These are phyloP conservation scores for Colletotrichum sp. DNA, from an alignment of 2,329 filamentous ascomycete species.

Conservation along the genomic window DNA sequence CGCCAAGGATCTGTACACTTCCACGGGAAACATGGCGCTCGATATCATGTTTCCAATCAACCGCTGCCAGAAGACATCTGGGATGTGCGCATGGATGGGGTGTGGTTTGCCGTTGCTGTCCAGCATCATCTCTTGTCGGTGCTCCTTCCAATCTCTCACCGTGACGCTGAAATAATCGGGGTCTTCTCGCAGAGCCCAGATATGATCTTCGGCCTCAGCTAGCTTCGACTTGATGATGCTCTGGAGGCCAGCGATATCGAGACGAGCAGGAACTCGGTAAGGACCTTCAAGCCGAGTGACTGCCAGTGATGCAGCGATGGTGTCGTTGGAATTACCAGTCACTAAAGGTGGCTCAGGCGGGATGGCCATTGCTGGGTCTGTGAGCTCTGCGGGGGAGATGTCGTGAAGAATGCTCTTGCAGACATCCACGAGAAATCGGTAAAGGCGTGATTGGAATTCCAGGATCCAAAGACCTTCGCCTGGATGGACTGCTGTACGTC, in stretches of 20 bases:
- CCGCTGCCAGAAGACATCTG: constrained; percentile 40
- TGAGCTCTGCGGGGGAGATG: constrained; percentile 36
- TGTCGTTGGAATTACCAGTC: constrained; percentile 27
- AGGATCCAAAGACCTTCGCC: constrained; percentile 55
- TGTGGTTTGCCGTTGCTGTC: constrained; percentile 39
- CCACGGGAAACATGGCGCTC: constrained; percentile 25
- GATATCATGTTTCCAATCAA: constrained; percentile 38
- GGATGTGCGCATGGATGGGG: constrained; percentile 21
- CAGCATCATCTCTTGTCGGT: constrained; percentile 48
- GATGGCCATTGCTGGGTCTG: constrained; percentile 32
- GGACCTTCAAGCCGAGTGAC: constrained; percentile 53
- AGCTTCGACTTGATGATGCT: constrained; percentile 46
- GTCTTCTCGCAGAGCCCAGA: constrained; percentile 63
- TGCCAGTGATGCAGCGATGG: constrained; percentile 41
- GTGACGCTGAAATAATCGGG: constrained; percentile 58
- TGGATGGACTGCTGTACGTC: constrained; percentile 32
- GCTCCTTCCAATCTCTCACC: constrained; percentile 48
- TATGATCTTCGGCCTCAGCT: constrained; percentile 54
- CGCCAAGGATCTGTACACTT: not conserved
- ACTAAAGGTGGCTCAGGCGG: constrained; percentile 41
- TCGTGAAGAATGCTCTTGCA: constrained; percentile 57
- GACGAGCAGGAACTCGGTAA: constrained; percentile 51
- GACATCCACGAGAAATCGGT: constrained; percentile 54
- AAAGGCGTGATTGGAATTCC: constrained; percentile 53
- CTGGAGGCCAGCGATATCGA: constrained; percentile 51